phyloP scores from a whole-genome alignment of 345 rosid genomes.

The Draba incana region DNA sequence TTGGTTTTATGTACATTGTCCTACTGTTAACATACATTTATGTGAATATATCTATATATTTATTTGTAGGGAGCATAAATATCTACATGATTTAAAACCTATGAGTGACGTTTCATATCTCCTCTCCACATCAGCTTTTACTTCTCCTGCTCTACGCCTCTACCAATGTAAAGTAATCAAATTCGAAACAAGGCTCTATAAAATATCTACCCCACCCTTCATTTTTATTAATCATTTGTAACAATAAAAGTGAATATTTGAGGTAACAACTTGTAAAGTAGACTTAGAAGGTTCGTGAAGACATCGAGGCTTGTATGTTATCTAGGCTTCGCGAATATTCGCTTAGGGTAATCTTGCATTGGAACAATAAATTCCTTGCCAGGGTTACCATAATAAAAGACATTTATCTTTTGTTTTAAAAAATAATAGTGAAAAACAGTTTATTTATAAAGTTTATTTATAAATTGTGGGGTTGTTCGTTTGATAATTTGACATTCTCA shows the following conservation, averaged over 20 bases:
- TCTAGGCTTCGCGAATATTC: slow-evolving; percentile 20
- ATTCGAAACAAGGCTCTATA: not conserved
- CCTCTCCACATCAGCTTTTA: slow-evolving; percentile 25
- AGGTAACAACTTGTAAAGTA: slow-evolving; percentile 21
- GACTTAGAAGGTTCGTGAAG: not conserved
- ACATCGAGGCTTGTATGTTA: slow-evolving; percentile 22
- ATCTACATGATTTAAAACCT: slow-evolving; percentile 17
- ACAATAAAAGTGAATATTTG: slow-evolving; percentile 3
- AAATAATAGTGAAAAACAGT: too few relatives aligned
- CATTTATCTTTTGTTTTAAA: not conserved
- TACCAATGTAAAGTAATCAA: not conserved
- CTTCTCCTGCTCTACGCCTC: not conserved
- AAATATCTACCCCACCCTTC: slow-evolving; percentile 1
- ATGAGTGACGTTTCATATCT: slow-evolving; percentile 34
- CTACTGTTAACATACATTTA: slow-evolving; percentile 10
- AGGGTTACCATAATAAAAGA: not conserved
- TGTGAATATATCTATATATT: slow-evolving; percentile 16
- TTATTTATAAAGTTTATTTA: too few relatives aligned
- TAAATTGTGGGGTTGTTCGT: not conserved
- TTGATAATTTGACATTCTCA: not conserved
- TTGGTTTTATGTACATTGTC: slow-evolving; percentile 24
- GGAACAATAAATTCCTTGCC: not conserved
- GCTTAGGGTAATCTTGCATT: not conserved
- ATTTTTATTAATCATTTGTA: slow-evolving; percentile 20
- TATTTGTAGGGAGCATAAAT: slow-evolving; percentile 8